Evolutionary conservation across 2,329 filamentous ascomycete genomes (phyloP).

Genomic region (Paraphaeosphaeria minitans): DNA sequence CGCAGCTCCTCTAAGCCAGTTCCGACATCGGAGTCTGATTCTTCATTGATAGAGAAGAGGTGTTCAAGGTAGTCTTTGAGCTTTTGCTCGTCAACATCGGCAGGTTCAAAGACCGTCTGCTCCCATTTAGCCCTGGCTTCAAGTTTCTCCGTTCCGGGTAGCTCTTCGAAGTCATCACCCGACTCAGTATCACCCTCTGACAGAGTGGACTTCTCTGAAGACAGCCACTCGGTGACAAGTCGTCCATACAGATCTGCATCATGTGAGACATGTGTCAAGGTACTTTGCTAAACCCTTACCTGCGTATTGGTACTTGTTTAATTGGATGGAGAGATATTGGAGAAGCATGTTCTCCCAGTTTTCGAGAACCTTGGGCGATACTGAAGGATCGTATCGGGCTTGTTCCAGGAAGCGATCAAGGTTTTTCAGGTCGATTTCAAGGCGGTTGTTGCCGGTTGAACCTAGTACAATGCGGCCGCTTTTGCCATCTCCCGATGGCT

Average conservation of each 20-base stretch:
- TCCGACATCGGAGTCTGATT: slow-evolving; percentile 17
- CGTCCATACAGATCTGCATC: slow-evolving; percentile 41
- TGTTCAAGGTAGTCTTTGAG: slow-evolving; percentile 31
- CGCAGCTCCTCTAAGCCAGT: slow-evolving; percentile 24
- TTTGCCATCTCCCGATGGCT: slow-evolving; percentile 11
- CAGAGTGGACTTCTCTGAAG: slow-evolving; percentile 27
- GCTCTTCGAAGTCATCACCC: slow-evolving; percentile 37
- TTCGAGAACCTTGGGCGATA: slow-evolving; percentile 38
- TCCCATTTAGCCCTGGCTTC: slow-evolving; percentile 39
- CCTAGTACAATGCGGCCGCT: slow-evolving; percentile 26
- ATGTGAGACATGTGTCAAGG: not conserved
- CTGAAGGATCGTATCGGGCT: slow-evolving; percentile 43
- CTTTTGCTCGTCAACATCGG: slow-evolving; percentile 25
- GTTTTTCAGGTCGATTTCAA: slow-evolving; percentile 39
- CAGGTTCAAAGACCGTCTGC: slow-evolving; percentile 38
- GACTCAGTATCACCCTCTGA: slow-evolving; percentile 31
- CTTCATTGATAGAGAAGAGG: slow-evolving; percentile 29
- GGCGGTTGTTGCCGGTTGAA: slow-evolving; percentile 23
- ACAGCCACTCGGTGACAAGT: slow-evolving; percentile 45
- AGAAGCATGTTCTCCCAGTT: slow-evolving; percentile 40
- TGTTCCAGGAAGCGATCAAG: slow-evolving; percentile 45
- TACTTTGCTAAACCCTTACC: not conserved
- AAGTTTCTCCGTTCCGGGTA: slow-evolving; percentile 37
- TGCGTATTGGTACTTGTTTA: slow-evolving; percentile 40
- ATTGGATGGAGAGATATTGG: slow-evolving; percentile 42